Evolutionary conservation across 495 filamentous ascomycete genomes (phyloP), one percentile per base, ranked within the genome.

Genomic region (Hypoxylon rickii): DNA sequence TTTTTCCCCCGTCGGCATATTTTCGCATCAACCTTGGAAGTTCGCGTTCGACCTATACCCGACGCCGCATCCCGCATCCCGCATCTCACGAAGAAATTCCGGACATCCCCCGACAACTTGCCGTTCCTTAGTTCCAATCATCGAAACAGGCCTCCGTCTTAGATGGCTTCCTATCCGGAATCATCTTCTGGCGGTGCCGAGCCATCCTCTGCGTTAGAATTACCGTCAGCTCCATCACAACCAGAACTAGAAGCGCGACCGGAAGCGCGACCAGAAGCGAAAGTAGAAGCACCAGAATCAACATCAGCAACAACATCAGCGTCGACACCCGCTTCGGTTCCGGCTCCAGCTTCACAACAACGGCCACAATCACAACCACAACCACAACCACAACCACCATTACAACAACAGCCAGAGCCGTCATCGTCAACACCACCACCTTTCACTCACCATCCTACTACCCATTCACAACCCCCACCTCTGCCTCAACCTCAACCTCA

Each of bases 41-140:
- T n/a, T n/a, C n/a, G n/a, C n/a, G n/a, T n/a, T n/a, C n/a, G n/a
- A n/a, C n/a, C n/a, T n/a, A n/a, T n/a, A n/a, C n/a, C n/a, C n/a
- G n/a, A n/a, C n/a, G n/a, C n/a, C n/a, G n/a, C n/a, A n/a, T n/a
- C n/a, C n/a, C 40, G 37, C 36, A 15, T 33, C n/a, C 43, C 38
- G 24, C 51, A 47, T 68, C 62, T 68, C 63, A 68, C 65, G 65
- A 68, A 65, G 65, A 68, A 63, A 65, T 58, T 17, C 65, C 65
- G 65, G 62, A 63, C 45, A 68, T 68, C 65, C 62, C 51, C 65
- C 65, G 65, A 68, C 63, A 68, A 68, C 55, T 66, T 43, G 65
- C 65, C 65, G 65, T 42, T 4, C 32, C 29, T 43, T 53, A 61
- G 60, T 46, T 34, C 40, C 58, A 48, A 21, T 50, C 38, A 51